These are phyloP conservation scores for Deuterostichococcus epilithicus DNA, from an alignment of 139 green algal species.

Conservation along the genomic window DNA sequence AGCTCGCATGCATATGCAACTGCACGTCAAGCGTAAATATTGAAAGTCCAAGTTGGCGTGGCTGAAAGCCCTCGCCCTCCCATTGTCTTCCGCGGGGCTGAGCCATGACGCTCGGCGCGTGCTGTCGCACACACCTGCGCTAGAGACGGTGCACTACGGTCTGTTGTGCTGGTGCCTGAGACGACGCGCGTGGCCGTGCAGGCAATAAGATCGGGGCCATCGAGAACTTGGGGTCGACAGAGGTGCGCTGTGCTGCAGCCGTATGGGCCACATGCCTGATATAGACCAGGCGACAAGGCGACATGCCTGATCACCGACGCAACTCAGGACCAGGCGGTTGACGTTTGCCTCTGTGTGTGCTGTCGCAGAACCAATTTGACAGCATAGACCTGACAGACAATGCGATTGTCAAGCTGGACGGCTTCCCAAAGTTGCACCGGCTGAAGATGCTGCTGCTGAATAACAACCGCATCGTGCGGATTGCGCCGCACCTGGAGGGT, in stretches of 20 bases:
- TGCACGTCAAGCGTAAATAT: no score
- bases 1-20: not conserved
- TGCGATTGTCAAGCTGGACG: slow-evolving; percentile 90
- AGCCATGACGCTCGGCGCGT: no score
- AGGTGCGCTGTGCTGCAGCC: slow-evolving; percentile 47
- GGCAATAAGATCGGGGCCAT: slow-evolving; percentile 83
- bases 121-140: no score
- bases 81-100: no score
- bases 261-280: not conserved
- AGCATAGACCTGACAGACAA: slow-evolving; percentile 97
- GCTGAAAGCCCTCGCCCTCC: no score
- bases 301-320: no score
- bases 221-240: slow-evolving; percentile 91
- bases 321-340: not conserved
- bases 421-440: slow-evolving; percentile 84
- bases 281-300: not conserved
- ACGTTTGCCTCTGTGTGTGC: not conserved
- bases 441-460: slow-evolving; percentile 81
- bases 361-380: slow-evolving; percentile 94
- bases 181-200: slow-evolving; percentile 10
- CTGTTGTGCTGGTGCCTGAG: no score
- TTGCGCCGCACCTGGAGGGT: slow-evolving; percentile 70
- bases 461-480: slow-evolving; percentile 90
- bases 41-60: no score
- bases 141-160: no score